Evolutionary conservation across 495 filamentous ascomycete genomes (phyloP).

Genomic region (Astrothelium subdiscretum): DNA sequence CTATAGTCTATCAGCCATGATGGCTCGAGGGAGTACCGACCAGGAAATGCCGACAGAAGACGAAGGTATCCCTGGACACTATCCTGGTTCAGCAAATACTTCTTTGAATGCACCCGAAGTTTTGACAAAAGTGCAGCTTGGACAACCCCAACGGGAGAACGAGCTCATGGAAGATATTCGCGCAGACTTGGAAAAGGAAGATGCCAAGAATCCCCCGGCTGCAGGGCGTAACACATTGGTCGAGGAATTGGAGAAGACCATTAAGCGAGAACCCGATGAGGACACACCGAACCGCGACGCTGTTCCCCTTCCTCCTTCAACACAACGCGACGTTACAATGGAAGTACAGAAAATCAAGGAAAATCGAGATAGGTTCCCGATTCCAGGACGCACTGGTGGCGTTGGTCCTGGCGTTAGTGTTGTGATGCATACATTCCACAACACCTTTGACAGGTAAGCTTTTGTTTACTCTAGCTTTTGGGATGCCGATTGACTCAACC

Average conservation of each 20-base stretch:
- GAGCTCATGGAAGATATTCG: constrained; percentile 70
- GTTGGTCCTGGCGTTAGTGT: constrained; percentile 70
- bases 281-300: constrained; percentile 55
- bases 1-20: constrained; percentile 69
- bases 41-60: constrained; percentile 66
- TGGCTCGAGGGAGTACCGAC: constrained; percentile 46
- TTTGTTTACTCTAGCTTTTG: not conserved
- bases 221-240: constrained; percentile 54
- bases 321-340: constrained; percentile 78
- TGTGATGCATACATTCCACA: constrained; percentile 96
- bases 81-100: constrained; percentile 70
- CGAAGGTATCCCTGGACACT: constrained; percentile 87
- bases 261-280: constrained; percentile 87
- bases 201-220: constrained; percentile 54
- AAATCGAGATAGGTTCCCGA: constrained; percentile 76
- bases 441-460: constrained; percentile 69
- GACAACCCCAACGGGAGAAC: constrained; percentile 65
- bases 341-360: constrained; percentile 94
- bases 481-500: constrained; percentile 19
- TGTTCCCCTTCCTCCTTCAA: constrained; percentile 74
- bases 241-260: constrained; percentile 67
- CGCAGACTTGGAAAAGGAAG: constrained; percentile 70
- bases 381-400: constrained; percentile 69
- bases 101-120: constrained; percentile 49
- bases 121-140: constrained; percentile 56